A percentile compares a stretch with the other conserved stretches of the same genome.
Conservation (phyloP, 208 protist species). For the Tritrichomonas musculus region DNA sequence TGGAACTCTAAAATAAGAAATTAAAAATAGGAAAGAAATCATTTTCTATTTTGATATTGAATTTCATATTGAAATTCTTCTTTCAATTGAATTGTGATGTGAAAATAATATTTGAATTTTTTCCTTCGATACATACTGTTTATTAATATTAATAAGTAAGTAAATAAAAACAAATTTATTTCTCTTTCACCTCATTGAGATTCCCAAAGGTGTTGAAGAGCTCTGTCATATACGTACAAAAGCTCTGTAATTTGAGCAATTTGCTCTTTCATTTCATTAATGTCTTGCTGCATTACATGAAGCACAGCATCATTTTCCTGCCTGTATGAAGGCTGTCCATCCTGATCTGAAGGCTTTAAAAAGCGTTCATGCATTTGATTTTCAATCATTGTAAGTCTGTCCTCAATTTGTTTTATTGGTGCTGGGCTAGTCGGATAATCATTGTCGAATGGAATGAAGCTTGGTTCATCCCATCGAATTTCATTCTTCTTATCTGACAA, state of each 20-base stretch:
- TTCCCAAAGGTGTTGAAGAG: background rate
- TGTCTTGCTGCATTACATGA: background rate
- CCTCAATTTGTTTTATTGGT: background rate
- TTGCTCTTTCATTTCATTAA: background rate
- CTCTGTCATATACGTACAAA: background rate
- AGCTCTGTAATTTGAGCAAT: background rate
- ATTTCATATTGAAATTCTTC: too few relatives aligned
- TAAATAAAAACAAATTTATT: too few relatives aligned
- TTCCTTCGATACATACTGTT: too few relatives aligned
- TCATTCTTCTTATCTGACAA: background rate
- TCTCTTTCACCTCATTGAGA: too few relatives aligned
- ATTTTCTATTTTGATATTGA: too few relatives aligned
- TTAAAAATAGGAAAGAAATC: too few relatives aligned
- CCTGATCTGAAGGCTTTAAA: background rate
- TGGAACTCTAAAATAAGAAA: too few relatives aligned
- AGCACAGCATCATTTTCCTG: background rate
- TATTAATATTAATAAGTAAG: too few relatives aligned
- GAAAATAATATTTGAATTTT: too few relatives aligned
- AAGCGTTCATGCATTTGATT: too few relatives aligned
- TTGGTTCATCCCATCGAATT: background rate
- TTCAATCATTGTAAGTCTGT: too few relatives aligned
- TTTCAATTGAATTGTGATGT: too few relatives aligned
- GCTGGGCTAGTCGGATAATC: background rate
- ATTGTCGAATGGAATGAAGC: background rate
- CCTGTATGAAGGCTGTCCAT: background rate